These are phyloP conservation scores for Theobroma cacao DNA, from an alignment of 345 rosid genomes.

Conservation along the genomic window DNA sequence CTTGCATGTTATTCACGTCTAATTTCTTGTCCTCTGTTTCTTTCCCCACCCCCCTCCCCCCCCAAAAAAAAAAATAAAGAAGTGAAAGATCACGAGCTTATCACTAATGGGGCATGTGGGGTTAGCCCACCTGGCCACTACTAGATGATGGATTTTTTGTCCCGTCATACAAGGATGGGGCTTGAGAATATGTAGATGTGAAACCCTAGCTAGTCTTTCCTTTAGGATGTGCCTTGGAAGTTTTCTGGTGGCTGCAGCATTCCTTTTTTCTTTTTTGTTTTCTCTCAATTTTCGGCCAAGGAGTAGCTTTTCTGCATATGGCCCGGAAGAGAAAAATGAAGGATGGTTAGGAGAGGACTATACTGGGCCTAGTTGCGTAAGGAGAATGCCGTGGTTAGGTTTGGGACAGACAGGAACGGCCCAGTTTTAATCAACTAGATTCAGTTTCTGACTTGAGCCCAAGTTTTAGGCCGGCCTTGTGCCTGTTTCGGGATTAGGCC, in stretches of 20 bases:
- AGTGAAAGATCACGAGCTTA: constrained; percentile 7
- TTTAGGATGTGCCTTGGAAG: background rate
- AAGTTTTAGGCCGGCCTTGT: background rate
- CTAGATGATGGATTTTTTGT: background rate
- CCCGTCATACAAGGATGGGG: background rate
- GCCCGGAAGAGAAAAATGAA: background rate
- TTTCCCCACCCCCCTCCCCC: too few species aligned
- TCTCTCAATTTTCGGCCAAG: background rate
- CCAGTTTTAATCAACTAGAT: background rate
- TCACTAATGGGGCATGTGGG: constrained; percentile 17
- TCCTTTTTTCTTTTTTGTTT: too few species aligned
- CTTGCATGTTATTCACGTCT: background rate
- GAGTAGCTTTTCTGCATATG: background rate
- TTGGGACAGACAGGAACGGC: background rate
- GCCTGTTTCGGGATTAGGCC: background rate
- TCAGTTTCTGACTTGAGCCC: background rate
- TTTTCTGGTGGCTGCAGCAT: background rate
- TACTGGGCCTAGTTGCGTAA: background rate
- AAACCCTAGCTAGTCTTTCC: background rate
- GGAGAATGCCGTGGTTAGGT: background rate
- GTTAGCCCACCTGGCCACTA: constrained; percentile 20
- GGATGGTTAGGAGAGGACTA: background rate
- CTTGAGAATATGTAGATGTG: background rate
- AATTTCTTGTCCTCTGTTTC: background rate
- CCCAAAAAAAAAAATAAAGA: constrained; percentile 15